Conservation (phyloP, 129 eudicot species). For the Gnaphalium uliginosum region DNA sequence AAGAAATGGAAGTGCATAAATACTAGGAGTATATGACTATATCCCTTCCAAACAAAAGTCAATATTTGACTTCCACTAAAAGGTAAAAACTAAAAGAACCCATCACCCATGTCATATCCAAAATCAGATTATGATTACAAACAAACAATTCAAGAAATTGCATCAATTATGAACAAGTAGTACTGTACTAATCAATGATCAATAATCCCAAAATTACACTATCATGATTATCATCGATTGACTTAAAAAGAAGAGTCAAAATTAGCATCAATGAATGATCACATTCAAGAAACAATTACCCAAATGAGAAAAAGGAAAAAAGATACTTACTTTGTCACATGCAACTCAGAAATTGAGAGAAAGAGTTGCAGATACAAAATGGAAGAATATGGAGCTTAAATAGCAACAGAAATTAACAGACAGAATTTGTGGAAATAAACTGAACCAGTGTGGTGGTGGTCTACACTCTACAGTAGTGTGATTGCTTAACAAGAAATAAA, state of each 20-base stretch:
- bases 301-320: background rate
- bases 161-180: background rate
- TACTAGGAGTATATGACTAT: background rate
- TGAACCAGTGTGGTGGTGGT: constrained; percentile 16
- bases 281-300: constrained; percentile 8
- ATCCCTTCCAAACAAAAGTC: background rate
- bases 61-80: constrained; percentile 2
- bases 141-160: background rate
- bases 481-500: constrained; percentile 22
- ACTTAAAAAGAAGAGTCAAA: constrained; percentile 4
- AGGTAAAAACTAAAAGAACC: background rate
- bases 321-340: constrained; percentile 27
- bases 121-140: constrained; percentile 11
- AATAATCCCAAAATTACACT: background rate
- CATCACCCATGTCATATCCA: constrained; percentile 1
- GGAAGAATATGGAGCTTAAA: constrained; percentile 22
- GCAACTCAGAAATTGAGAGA: constrained; percentile 6
- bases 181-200: constrained; percentile 16
- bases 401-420: constrained; percentile 4
- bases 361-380: constrained; percentile 20
- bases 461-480: constrained; percentile 2
- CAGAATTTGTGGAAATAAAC: constrained; percentile 3
- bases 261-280: constrained; percentile 14
- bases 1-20: background rate
- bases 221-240: background rate